A percentile compares a stretch with the other conserved stretches of the same genome.
phyloP scores from a whole-genome alignment of 176 grass and related monocot genomes.

The Secale cereale region DNA sequence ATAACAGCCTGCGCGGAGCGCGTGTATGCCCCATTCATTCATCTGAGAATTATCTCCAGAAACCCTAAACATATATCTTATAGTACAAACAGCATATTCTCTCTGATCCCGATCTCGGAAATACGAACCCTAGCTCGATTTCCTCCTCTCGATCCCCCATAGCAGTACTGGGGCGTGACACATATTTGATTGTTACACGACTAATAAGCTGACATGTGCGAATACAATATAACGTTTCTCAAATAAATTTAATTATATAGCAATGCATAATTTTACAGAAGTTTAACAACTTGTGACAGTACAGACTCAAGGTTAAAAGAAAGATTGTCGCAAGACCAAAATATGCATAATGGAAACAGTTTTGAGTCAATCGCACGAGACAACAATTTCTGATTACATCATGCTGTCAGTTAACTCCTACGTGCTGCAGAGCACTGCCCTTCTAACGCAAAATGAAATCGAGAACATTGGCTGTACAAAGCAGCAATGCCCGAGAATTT shows the following conservation, averaged over 20 bases:
- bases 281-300: background rate
- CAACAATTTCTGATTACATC: conserved; percentile 5
- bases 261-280: background rate
- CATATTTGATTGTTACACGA: background rate
- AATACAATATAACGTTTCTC: background rate
- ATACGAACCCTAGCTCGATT: too few relatives aligned
- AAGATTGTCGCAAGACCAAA: background rate
- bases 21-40: too few relatives aligned
- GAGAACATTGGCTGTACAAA: background rate
- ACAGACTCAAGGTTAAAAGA: background rate
- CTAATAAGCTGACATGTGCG: background rate
- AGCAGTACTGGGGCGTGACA: too few relatives aligned
- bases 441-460: background rate
- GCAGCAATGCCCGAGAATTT: background rate
- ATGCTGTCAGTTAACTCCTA: background rate
- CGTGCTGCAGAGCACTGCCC: background rate
- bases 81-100: too few relatives aligned
- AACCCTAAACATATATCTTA: too few relatives aligned
- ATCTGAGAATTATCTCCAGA: too few relatives aligned
- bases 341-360: background rate
- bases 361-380: background rate
- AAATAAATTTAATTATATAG: background rate
- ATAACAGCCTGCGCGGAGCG: too few relatives aligned
- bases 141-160: too few relatives aligned
- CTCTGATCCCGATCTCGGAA: too few relatives aligned